Evolutionary conservation across 208 protist genomes (phyloP), one percentile per base, ranked within the genome.

Genomic region (Trypanosoma melophagium): DNA sequence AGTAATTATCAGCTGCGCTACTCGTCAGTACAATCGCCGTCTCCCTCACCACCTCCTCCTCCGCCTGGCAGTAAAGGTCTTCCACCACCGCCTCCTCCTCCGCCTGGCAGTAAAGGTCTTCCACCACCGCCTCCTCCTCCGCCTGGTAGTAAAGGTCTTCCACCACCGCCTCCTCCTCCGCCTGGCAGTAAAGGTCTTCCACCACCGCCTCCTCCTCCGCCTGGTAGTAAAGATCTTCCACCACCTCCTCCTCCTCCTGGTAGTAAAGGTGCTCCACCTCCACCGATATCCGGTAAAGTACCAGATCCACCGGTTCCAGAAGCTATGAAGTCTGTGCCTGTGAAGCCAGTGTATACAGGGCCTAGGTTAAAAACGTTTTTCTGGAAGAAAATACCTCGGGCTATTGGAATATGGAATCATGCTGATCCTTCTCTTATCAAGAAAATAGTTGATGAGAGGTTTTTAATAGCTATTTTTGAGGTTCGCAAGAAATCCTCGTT

Each of bases 291-390:
- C 22, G 58, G 35, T 14, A 59, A 66, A 25, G 47, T 57, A 17
- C 51, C 78, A 5, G 66, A 70, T 42, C 69, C 65, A 14, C 72
- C 79, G 31, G 52, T 53, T 25, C 74, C 60, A 58, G 35, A 25
- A 41, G 12, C 22, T 25, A 13, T 55, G 42, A 49, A 52, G n/a
- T 22, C 3, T 42, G 54, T 66, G 7, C 68, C 71, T 44, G 51
- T 76, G 7, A 57, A 64, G 35, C 49, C 56, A 12, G 57, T 25
- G 28, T 70, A 71, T 57, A 70, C 53, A 13, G 88, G 80, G 3
- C 84, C 88, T 0, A 81, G 82, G 40, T 58, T 94, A 41, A 94
- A 94, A 64, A 83, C 84, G 3, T 71, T 94, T 60, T 94, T 94
- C 55, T 94, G 88, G 88, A 91, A 90, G 62, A 90, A 90, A 57